phyloP scores from a whole-genome alignment of 805 yeast species.

The Saturnispora bothae region DNA sequence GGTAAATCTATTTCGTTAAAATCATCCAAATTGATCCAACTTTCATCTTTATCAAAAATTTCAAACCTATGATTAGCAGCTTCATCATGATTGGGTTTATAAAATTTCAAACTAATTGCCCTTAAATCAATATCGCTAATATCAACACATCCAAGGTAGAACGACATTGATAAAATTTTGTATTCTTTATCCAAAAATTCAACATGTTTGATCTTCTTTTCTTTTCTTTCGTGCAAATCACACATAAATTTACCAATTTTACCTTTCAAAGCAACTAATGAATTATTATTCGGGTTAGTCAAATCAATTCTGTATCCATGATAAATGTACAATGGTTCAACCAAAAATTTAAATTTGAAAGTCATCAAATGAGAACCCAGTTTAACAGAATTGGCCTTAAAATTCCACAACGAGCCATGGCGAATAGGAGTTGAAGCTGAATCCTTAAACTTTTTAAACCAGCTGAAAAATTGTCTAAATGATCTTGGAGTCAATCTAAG shows the following conservation, averaged over 20 bases:
- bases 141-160: conserved; percentile 51
- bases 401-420: conserved; percentile 59
- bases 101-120: conserved; percentile 38
- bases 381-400: conserved; percentile 44
- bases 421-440: conserved; percentile 67
- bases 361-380: conserved; percentile 67
- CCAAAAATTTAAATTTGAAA: conserved; percentile 62
- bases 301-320: conserved; percentile 52
- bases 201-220: conserved; percentile 36
- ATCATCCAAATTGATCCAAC: conserved; percentile 57
- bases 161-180: conserved; percentile 46
- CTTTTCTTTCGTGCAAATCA: conserved; percentile 55
- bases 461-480: conserved; percentile 52
- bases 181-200: conserved; percentile 38
- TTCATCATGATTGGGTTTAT: conserved; percentile 2
- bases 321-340: conserved; percentile 61
- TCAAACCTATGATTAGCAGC: conserved; percentile 13
- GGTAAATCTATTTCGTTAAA: conserved; percentile 46
- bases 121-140: conserved; percentile 50
- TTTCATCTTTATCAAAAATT: conserved; percentile 41
- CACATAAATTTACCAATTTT: conserved; percentile 41
- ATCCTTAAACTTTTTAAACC: conserved; percentile 74
- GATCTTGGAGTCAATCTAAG: conserved; percentile 65
- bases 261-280: conserved; percentile 58
- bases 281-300: conserved; percentile 31